Percentiles rank a stretch among this genome's conserved stretches.
These are phyloP conservation scores for Juncus effusus DNA, from an alignment of 176 grass and related monocot species.

Conservation along the genomic window DNA sequence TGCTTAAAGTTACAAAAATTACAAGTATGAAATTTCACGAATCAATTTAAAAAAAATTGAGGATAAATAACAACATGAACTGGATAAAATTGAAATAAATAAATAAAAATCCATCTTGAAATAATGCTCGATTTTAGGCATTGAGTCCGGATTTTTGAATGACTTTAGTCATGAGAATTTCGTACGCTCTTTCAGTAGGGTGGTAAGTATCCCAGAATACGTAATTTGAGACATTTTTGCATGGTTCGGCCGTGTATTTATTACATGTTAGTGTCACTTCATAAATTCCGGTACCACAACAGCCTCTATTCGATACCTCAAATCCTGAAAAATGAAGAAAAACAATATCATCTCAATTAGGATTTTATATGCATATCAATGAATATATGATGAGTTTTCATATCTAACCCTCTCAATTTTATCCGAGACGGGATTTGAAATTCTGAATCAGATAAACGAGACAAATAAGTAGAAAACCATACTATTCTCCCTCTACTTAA, in stretches of 20 bases:
- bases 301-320: conserved; percentile 54
- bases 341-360: conserved; percentile 2
- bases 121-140: not conserved
- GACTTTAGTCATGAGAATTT: conserved; percentile 42
- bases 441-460: not conserved
- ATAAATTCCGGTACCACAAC: conserved; percentile 70
- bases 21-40: conserved; percentile 7
- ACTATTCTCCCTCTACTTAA: too few relatives aligned
- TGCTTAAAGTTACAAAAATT: not conserved
- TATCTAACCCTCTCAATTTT: too few relatives aligned
- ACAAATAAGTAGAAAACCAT: too few relatives aligned
- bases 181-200: conserved; percentile 65
- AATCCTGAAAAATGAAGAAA: conserved; percentile 39
- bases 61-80: not conserved
- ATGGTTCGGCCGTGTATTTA: conserved; percentile 39
- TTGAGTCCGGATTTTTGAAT: conserved; percentile 35
- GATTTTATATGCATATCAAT: not conserved
- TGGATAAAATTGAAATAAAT: not conserved
- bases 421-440: too few relatives aligned
- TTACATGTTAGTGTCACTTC: conserved; percentile 73
- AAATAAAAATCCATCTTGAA: not conserved
- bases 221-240: conserved; percentile 47
- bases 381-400: not conserved
- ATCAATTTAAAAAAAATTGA: conserved; percentile 3
- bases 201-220: conserved; percentile 87